Conservation (phyloP, 2,329 filamentous ascomycete genomes). For the Amylocarpus encephaloides region DNA sequence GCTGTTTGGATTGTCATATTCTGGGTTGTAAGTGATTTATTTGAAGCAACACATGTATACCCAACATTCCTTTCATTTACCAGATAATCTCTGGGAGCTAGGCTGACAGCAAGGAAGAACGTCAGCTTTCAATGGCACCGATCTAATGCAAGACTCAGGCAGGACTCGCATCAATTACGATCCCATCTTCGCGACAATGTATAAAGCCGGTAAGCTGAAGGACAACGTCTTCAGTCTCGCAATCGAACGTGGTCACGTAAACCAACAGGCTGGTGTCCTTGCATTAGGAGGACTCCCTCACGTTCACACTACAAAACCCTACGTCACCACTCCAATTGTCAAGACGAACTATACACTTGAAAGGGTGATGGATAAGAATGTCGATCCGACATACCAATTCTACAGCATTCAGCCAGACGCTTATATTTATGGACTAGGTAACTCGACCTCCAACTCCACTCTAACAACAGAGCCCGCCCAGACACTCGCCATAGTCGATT, state of each 20-base stretch:
- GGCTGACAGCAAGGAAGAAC: not conserved
- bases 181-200: slow-evolving; percentile 41
- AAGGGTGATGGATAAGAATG: slow-evolving; percentile 3
- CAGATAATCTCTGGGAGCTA: slow-evolving; percentile 1
- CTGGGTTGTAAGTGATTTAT: slow-evolving; percentile 5
- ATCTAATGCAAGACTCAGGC: not conserved
- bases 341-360: slow-evolving; percentile 6
- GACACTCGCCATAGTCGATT: slow-evolving; percentile 11
- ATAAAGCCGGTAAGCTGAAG: too few relatives aligned
- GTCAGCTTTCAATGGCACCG: not conserved
- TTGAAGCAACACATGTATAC: not conserved
- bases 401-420: slow-evolving; percentile 14
- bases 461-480: not conserved
- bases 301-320: slow-evolving; percentile 24
- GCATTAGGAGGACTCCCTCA: slow-evolving; percentile 45
- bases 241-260: slow-evolving; percentile 30
- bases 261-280: slow-evolving; percentile 37
- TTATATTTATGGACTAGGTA: slow-evolving; percentile 5
- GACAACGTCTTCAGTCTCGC: slow-evolving; percentile 39
- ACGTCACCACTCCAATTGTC: slow-evolving; percentile 14
- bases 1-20: slow-evolving; percentile 1
- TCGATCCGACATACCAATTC: slow-evolving; percentile 2
- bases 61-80: not conserved
- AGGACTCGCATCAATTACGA: slow-evolving; percentile 34
- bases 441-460: not conserved